Conservation (phyloP, 169 alveolate species). For the Eimeria tenella region DNA sequence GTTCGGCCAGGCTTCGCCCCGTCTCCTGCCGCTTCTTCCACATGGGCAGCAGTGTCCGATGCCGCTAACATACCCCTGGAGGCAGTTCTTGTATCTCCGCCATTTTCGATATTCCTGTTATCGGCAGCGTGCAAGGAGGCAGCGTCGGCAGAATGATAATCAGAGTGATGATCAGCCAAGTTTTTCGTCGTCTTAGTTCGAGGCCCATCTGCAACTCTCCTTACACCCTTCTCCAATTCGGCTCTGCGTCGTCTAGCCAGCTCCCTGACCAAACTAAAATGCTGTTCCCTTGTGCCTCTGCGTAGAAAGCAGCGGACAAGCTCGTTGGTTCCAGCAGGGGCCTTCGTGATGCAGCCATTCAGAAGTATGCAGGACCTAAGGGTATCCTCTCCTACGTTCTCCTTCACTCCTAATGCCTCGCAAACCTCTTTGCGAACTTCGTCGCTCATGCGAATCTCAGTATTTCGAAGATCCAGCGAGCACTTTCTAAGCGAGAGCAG, state of each 20-base stretch:
- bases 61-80: not conserved
- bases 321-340: slow-evolving; percentile 51
- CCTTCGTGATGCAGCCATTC: slow-evolving; percentile 11
- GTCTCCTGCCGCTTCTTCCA: not conserved
- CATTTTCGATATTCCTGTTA: not conserved
- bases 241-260: slow-evolving; percentile 45
- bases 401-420: slow-evolving; percentile 38
- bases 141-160: not conserved
- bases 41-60: not conserved
- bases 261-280: slow-evolving; percentile 42
- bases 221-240: slow-evolving; percentile 31
- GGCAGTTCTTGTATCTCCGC: not conserved
- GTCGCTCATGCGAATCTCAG: slow-evolving; percentile 63
- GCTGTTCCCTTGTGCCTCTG: slow-evolving; percentile 46
- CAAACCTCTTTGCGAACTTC: slow-evolving; percentile 18
- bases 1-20: not conserved
- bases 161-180: not conserved
- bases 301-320: slow-evolving; percentile 52
- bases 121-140: not conserved
- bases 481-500: not conserved
- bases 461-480: not conserved
- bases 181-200: not conserved
- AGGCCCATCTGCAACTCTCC: not conserved
- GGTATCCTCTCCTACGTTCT: not conserved
- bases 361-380: not conserved